A percentile compares a stretch with the other conserved stretches of the same genome.
Evolutionary conservation across 1,284 basidiomycete species (phyloP).

Genomic region (Coniophora puteana): DNA sequence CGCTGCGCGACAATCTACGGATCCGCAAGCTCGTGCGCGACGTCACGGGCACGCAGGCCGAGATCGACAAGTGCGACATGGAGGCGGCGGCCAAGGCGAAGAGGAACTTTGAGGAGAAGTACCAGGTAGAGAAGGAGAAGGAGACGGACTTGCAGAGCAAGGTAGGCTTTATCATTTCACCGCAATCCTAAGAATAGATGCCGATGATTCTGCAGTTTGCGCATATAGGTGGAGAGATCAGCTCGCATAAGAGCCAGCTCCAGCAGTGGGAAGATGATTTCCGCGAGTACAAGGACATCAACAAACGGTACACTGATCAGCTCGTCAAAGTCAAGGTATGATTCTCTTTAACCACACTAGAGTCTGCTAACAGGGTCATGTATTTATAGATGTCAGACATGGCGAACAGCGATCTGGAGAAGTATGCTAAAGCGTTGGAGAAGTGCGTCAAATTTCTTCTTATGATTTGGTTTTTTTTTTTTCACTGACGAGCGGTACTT

Average conservation of each 20-base stretch:
- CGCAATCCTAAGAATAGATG: no score
- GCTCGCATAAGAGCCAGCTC: slow-evolving; percentile 69
- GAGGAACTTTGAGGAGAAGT: slow-evolving; percentile 82
- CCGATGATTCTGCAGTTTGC: slow-evolving; percentile 70
- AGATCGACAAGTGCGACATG: slow-evolving; percentile 77
- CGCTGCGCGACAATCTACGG: slow-evolving; percentile 85
- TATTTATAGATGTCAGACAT: slow-evolving; percentile 76
- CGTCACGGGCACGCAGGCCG: slow-evolving; percentile 63
- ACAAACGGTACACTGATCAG: slow-evolving; percentile 85
- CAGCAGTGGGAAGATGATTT: slow-evolving; percentile 72
- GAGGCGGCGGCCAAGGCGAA: slow-evolving; percentile 79
- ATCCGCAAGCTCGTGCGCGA: slow-evolving; percentile 69
- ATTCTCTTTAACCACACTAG: not conserved
- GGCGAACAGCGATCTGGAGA: slow-evolving; percentile 94
- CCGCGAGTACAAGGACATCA: slow-evolving; percentile 85
- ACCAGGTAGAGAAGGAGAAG: slow-evolving; percentile 65
- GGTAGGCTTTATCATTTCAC: slow-evolving; percentile 39
- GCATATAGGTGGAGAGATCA: slow-evolving; percentile 78
- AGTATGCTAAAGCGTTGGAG: slow-evolving; percentile 94
- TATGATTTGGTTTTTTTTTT: slow-evolving; percentile 8
- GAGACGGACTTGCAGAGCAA: slow-evolving; percentile 70
- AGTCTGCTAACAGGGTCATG: slow-evolving; percentile 1
- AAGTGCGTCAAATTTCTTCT: slow-evolving; percentile 51
- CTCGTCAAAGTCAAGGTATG: slow-evolving; percentile 90
- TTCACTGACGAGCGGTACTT: no score